These are phyloP conservation scores for Microbotryomycetes sp. DNA, from an alignment of 1,284 basidiomycete genomes.

Conservation along the genomic window DNA sequence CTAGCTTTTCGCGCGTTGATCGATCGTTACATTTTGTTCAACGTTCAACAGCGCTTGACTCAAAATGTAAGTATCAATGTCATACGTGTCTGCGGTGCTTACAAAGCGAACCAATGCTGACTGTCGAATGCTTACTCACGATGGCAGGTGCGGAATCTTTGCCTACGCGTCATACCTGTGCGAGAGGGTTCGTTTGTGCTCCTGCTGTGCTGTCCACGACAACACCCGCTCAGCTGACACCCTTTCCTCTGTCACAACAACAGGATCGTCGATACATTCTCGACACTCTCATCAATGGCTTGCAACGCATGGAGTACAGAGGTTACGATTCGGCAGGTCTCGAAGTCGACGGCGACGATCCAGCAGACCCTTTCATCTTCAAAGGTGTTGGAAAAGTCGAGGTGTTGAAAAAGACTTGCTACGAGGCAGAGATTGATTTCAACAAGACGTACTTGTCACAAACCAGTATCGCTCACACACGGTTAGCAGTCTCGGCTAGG, in stretches of 20 bases:
- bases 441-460: conserved; percentile 77
- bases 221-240: conserved; percentile 19
- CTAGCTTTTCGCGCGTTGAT: no score
- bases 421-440: conserved; percentile 67
- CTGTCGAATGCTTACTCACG: no score
- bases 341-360: conserved; percentile 87
- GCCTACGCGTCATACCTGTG: conserved; percentile 80
- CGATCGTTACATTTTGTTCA: no score
- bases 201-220: conserved; percentile 19
- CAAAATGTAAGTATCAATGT: no score
- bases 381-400: conserved; percentile 99
- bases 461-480: conserved; percentile 94
- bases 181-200: conserved; percentile 24
- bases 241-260: not conserved
- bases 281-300: conserved; percentile 85
- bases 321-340: conserved; percentile 95
- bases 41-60: no score
- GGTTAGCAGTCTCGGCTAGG: conserved; percentile 11
- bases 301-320: conserved; percentile 94
- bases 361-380: conserved; percentile 70
- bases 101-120: no score
- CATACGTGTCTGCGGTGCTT: no score
- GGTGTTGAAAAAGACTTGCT: conserved; percentile 85
- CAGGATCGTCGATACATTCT: conserved; percentile 88
- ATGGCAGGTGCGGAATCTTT: conserved; percentile 95